Percentiles rank a stretch among this genome's conserved stretches.
These are phyloP conservation scores for Poa pratensis DNA, from an alignment of 176 grass and related monocot genomes.

Conservation along the genomic window DNA sequence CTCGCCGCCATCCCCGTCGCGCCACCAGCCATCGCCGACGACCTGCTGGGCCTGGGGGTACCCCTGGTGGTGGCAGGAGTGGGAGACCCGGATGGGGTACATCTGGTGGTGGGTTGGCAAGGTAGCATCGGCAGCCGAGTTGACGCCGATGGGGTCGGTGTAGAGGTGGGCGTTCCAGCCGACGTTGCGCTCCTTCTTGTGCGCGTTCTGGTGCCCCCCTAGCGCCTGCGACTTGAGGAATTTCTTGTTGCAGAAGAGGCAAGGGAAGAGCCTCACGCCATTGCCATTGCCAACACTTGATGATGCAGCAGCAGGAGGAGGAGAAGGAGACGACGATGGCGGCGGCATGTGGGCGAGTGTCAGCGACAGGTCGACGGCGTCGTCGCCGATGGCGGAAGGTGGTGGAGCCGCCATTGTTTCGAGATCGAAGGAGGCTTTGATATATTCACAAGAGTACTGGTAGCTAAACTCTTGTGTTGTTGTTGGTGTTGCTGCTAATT, in stretches of 20 bases:
- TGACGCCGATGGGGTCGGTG: background rate
- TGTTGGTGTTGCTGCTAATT: background rate
- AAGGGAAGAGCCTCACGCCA: conserved; percentile 82
- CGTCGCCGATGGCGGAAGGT: background rate
- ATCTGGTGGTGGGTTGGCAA: conserved; percentile 16
- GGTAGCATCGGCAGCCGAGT: background rate
- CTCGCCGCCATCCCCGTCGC: background rate
- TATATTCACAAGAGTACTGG: background rate
- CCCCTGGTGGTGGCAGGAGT: conserved; percentile 46
- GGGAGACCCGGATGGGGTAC: conserved; percentile 34
- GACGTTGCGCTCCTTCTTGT: conserved; percentile 86
- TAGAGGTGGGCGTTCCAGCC: conserved; percentile 85
- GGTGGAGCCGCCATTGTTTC: conserved; percentile 32
- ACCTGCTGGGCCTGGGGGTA: background rate
- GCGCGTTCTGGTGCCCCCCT: conserved; percentile 93
- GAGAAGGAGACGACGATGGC: background rate
- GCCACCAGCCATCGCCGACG: background rate
- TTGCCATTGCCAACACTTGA: background rate
- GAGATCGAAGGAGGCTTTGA: background rate
- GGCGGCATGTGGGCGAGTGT: conserved; percentile 30
- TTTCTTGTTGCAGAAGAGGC: conserved; percentile 98
- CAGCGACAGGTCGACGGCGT: conserved; percentile 50
- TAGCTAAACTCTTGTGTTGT: background rate
- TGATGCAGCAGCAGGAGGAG: background rate
- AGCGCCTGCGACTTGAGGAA: conserved; percentile 99